These are phyloP conservation scores for Penicillium sp. DNA, from an alignment of 2,329 filamentous ascomycete species.

Conservation along the genomic window DNA sequence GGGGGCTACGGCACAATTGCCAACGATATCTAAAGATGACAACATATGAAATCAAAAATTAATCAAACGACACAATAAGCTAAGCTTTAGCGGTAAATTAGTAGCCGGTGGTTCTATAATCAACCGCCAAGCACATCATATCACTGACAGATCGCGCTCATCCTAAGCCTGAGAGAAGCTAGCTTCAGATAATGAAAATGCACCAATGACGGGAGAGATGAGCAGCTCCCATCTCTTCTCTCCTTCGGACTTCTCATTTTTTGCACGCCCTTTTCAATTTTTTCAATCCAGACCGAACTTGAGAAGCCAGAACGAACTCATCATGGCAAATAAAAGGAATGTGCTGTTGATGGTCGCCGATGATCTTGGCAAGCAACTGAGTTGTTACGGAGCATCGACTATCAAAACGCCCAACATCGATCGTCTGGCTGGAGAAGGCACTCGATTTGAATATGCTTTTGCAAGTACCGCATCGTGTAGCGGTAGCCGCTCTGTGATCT, in stretches of 20 bases:
- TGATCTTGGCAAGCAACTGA: constrained; percentile 43
- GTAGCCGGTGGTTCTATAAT: neutral
- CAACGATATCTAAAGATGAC: neutral
- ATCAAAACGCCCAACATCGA: constrained; percentile 46
- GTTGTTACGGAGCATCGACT: constrained; percentile 34
- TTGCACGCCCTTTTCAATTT: neutral
- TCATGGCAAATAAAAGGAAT: constrained; percentile 25
- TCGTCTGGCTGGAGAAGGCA: constrained; percentile 39
- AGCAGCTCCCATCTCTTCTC: neutral
- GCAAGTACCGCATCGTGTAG: constrained; percentile 47
- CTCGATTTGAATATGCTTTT: constrained; percentile 35
- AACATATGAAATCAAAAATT: constrained; percentile 4
- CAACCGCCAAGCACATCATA: neutral
- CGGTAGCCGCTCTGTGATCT: constrained; percentile 50
- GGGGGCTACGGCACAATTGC: neutral
- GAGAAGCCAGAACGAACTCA: neutral
- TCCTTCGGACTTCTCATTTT: neutral
- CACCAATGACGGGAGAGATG: neutral
- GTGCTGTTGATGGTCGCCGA: constrained; percentile 47
- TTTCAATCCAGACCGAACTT: neutral
- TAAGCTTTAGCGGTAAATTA: neutral
- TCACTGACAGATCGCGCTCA: neutral
- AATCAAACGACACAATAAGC: neutral
- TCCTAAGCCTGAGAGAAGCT: neutral
- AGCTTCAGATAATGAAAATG: neutral